A percentile compares a stretch with the other conserved stretches of the same genome.
Conservation (phyloP, 75 land plant species). For the Picea glauca region DNA sequence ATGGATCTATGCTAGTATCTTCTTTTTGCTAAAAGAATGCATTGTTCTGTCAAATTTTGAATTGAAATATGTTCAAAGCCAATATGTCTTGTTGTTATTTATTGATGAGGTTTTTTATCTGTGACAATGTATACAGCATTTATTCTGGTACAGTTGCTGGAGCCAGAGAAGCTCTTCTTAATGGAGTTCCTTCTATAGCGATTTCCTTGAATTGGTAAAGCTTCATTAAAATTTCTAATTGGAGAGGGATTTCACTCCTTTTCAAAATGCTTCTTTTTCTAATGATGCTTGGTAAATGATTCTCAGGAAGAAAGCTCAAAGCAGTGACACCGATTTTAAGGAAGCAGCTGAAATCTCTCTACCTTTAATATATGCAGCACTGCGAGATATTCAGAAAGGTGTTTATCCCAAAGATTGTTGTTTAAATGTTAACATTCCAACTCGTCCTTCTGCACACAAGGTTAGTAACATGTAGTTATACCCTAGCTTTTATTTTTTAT, state of each 20-base stretch:
- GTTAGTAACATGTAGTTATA: constrained; percentile 9
- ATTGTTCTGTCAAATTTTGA: not conserved
- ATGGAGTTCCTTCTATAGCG: constrained; percentile 43
- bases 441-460: constrained; percentile 33
- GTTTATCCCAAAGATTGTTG: constrained; percentile 24
- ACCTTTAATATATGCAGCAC: constrained; percentile 36
- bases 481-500: not conserved
- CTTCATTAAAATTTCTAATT: not conserved
- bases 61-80: not conserved
- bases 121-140: constrained; percentile 16
- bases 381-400: constrained; percentile 34
- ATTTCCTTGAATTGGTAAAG: constrained; percentile 43
- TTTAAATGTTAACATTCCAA: constrained; percentile 39
- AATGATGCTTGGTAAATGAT: not conserved
- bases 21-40: not conserved
- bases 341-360: constrained; percentile 29
- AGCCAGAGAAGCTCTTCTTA: constrained; percentile 49
- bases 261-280: constrained; percentile 6
- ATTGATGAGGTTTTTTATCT: constrained; percentile 11
- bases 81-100: not conserved
- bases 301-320: constrained; percentile 37
- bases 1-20: not conserved
- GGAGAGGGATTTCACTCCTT: not conserved
- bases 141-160: constrained; percentile 59
- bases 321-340: constrained; percentile 33